Base-by-base conservation (phyloP, 192 early-diverging fungal genomes). In the Endogone sp. region DNA sequence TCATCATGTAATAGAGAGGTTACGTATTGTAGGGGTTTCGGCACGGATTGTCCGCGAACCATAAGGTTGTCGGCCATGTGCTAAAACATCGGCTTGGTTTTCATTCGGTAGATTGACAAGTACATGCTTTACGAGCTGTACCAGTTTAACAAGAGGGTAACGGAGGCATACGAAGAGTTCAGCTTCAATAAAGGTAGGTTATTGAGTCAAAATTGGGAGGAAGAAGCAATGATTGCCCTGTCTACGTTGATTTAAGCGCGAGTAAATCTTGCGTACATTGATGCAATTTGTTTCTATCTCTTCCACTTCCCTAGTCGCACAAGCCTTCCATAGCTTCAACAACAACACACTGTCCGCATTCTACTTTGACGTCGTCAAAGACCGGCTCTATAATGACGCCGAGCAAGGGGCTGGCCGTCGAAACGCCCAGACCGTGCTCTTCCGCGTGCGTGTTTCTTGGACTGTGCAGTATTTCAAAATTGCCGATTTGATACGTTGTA, bases 331-430 rank as follows among this genome's bases (percentile, higher is more conserved):
- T 69, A 82, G 84, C 65, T 90, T 93, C 64, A 87, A 86, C 64
- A 89, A 83, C 64, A 78, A 77, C 6, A 73, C 79, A 6, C 76
- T 92, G 11, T 93, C 92, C 23, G 84, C 90, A 3, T 89, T 92
- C 65, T 93, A 93, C 77, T 87, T 92, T 83, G 91, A 93, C 62
- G 80, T 89, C 3, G 84, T 90, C 73, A 93, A 93, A 75, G 92
- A 93, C 68, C 79, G 88, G 29, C 79, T 93, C 3, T 93, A 93
- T 57, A 87, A 86, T 24, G 81, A 87, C 22, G 37, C 37, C 37
- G 16, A 49, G 57, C 70, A 23, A 74, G 82, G 37, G 9, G 22
- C 68, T 0, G 62, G 76, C 44, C 83, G 92, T 61, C 79, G 81
- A n/a, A 87, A 82, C 21, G 83, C 86, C 31, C 90, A 90, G 68